These are phyloP conservation scores for Russula emetica DNA, from an alignment of 768 basidiomycete genomes.

Conservation along the genomic window DNA sequence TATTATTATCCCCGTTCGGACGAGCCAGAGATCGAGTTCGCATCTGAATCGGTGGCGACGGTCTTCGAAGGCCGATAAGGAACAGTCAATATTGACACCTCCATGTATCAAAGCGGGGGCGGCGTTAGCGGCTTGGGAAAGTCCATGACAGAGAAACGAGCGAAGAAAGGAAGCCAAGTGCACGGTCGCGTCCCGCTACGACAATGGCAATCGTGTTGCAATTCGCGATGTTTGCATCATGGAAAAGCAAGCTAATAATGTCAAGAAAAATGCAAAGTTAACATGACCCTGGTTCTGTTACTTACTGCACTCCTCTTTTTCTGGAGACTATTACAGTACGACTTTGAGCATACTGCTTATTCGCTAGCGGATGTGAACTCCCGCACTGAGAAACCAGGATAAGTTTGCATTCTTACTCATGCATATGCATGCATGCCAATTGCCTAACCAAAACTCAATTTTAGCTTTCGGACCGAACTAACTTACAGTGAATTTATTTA, in stretches of 20 bases:
- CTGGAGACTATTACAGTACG: too few species aligned
- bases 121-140: neutral
- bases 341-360: too few species aligned
- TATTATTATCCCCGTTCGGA: neutral
- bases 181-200: too few species aligned
- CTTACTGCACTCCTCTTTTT: neutral
- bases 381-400: neutral
- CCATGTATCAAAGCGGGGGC: neutral
- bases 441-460: neutral
- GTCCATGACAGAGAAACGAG: neutral
- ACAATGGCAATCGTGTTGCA: neutral
- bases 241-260: neutral
- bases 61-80: neutral
- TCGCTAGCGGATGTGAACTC: too few species aligned
- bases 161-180: neutral
- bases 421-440: too few species aligned
- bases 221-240: neutral
- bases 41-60: neutral
- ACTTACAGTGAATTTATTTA: neutral
- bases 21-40: neutral
- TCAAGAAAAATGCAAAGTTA: too few species aligned
- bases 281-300: neutral
- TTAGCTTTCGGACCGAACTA: neutral
- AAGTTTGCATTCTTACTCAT: too few species aligned
- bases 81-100: neutral